phyloP scores from a whole-genome alignment of 164 flowering plant species.

The Nymphaea colorata region DNA sequence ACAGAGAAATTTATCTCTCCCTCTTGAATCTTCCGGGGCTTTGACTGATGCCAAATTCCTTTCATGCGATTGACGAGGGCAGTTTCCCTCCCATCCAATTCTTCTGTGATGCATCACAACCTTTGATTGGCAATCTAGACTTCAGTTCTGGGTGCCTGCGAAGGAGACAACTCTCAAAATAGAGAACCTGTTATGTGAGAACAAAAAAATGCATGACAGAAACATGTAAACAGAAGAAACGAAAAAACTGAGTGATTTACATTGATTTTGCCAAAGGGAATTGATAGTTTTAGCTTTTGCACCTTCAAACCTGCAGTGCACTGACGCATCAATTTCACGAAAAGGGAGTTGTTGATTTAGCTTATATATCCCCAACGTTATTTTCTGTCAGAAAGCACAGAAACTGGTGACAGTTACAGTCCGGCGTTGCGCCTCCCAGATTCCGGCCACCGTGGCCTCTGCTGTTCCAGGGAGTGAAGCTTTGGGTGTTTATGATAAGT shows the following conservation, averaged over 20 bases:
- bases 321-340: no score
- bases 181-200: not conserved
- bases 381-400: no score
- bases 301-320: no score
- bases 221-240: not conserved
- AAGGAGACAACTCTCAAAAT: not conserved
- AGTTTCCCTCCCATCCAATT: slow-evolving; percentile 4
- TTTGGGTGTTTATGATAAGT: no score
- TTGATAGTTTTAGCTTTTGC: no score
- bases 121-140: slow-evolving; percentile 28
- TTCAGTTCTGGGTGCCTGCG: slow-evolving; percentile 63
- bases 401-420: no score
- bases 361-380: no score
- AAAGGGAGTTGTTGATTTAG: no score
- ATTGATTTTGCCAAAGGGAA: slow-evolving; percentile 43
- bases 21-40: not conserved
- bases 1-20: slow-evolving; percentile 5
- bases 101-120: slow-evolving; percentile 11
- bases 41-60: not conserved
- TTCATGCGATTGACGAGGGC: slow-evolving; percentile 1
- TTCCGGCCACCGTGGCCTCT: no score
- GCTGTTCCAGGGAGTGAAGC: no score
- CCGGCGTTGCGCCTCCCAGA: no score
- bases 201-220: not conserved
- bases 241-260: slow-evolving; percentile 20